Percentiles rank a stretch among this genome's conserved stretches.
Evolutionary conservation across 768 basidiomycete genomes (phyloP).

Genomic region (Agaricus sinodeliciosus): DNA sequence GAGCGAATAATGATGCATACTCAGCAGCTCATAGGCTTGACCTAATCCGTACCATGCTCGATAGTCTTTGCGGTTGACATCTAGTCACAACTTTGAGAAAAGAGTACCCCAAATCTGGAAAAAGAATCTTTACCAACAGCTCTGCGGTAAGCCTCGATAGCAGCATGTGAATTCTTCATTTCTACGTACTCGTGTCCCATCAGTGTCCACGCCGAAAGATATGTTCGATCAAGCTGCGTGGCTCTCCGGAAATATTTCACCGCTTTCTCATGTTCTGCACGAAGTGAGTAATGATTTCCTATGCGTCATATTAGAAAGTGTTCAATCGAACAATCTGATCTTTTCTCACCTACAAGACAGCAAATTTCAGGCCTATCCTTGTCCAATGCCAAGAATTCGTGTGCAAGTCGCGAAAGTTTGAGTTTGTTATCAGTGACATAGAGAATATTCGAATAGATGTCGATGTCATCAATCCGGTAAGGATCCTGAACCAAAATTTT

Average conservation of each 20-base stretch:
- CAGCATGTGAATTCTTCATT: slow-evolving; percentile 98
- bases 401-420: slow-evolving; percentile 87
- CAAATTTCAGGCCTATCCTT: slow-evolving; percentile 95
- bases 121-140: slow-evolving; percentile 72
- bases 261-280: slow-evolving; percentile 92
- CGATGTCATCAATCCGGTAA: slow-evolving; percentile 88
- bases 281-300: slow-evolving; percentile 98
- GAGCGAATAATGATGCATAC: slow-evolving; percentile 94
- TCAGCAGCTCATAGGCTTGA: slow-evolving; percentile 93
- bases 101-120: background rate
- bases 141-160: slow-evolving; percentile 94
- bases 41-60: slow-evolving; percentile 98
- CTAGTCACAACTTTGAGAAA: slow-evolving; percentile 30
- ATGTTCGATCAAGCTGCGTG: slow-evolving; percentile 91
- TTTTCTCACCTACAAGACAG: slow-evolving; percentile 80
- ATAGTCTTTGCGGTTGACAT: slow-evolving; percentile 95
- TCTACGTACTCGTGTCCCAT: slow-evolving; percentile 99
- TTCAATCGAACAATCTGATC: background rate
- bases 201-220: slow-evolving; percentile 95
- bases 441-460: slow-evolving; percentile 93
- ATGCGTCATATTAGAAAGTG: slow-evolving; percentile 3
- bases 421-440: slow-evolving; percentile 89
- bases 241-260: slow-evolving; percentile 93
- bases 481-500: slow-evolving; percentile 77
- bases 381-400: slow-evolving; percentile 83